Evolutionary conservation across 2,329 filamentous ascomycete genomes (phyloP).

Genomic region (Grosmannia clavigera): DNA sequence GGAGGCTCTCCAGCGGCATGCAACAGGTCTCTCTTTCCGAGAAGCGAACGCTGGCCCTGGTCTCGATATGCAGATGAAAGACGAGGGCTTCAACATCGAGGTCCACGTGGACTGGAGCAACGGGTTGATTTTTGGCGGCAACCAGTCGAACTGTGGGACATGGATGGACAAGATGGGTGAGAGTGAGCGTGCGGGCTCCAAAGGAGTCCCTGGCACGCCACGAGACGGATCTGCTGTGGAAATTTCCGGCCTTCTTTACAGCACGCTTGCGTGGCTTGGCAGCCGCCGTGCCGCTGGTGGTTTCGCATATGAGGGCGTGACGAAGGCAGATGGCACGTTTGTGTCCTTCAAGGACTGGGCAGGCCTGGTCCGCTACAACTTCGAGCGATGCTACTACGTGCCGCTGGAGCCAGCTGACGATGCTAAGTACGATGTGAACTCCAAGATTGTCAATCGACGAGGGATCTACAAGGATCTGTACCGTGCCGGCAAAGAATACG

Average conservation of each 20-base stretch:
- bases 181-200: slow-evolving; percentile 77
- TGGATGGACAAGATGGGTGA: slow-evolving; percentile 99
- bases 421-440: slow-evolving; percentile 65
- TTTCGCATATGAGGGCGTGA: slow-evolving; percentile 64
- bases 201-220: slow-evolving; percentile 90
- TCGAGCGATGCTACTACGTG: slow-evolving; percentile 86
- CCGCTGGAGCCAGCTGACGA: slow-evolving; percentile 61
- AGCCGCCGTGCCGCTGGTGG: slow-evolving; percentile 53
- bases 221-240: slow-evolving; percentile 91
- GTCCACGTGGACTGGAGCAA: slow-evolving; percentile 84
- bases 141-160: slow-evolving; percentile 88
- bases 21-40: slow-evolving; percentile 77
- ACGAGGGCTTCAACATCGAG: slow-evolving; percentile 84
- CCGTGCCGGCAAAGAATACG: slow-evolving; percentile 84
- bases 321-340: slow-evolving; percentile 41
- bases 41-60: slow-evolving; percentile 86
- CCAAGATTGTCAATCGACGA: slow-evolving; percentile 69
- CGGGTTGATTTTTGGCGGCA: slow-evolving; percentile 88
- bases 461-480: slow-evolving; percentile 99
- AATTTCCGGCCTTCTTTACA: slow-evolving; percentile 89
- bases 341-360: slow-evolving; percentile 75
- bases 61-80: slow-evolving; percentile 86
- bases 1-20: slow-evolving; percentile 85
- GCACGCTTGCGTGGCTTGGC: slow-evolving; percentile 69
- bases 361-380: slow-evolving; percentile 64